Conservation (phyloP, 2,329 filamentous ascomycete species). For the Aspergillus pseudotamarii region DNA sequence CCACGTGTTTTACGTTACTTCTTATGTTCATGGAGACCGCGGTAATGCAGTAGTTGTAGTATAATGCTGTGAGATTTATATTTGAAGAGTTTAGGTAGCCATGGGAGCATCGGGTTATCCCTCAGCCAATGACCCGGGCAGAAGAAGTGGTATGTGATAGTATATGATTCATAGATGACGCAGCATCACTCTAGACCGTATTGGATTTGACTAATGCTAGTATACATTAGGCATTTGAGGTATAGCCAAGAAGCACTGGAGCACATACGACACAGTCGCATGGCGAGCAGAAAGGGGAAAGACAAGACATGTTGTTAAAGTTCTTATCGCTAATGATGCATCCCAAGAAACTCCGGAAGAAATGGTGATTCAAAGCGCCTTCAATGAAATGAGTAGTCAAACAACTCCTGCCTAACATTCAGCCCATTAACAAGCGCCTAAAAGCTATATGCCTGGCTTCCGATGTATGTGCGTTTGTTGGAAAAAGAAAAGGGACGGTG, state of each 20-base stretch:
- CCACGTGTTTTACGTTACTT: neutral
- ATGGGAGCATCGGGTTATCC: neutral
- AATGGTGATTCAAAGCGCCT: constrained; percentile 5
- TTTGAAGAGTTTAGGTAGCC: neutral
- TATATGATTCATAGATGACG: neutral
- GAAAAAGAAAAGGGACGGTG: neutral
- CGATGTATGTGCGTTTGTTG: constrained; percentile 1
- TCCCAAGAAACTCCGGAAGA: constrained; percentile 2
- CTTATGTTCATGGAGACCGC: neutral
- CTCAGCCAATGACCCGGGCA: neutral
- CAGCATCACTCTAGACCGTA: neutral
- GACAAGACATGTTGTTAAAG: neutral
- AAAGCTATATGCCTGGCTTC: constrained; percentile 1
- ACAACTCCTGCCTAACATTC: no score
- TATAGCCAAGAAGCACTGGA: neutral
- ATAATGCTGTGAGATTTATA: neutral
- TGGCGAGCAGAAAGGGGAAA: neutral
- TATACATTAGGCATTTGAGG: neutral
- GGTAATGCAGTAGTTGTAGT: neutral
- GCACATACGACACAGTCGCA: neutral
- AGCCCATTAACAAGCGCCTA: neutral
- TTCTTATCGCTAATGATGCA: constrained; percentile 8
- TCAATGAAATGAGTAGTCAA: neutral
- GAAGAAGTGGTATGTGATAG: neutral
- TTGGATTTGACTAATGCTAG: neutral